Base-by-base conservation (phyloP, 495 filamentous ascomycete genomes). In the Xylaria acuta region DNA sequence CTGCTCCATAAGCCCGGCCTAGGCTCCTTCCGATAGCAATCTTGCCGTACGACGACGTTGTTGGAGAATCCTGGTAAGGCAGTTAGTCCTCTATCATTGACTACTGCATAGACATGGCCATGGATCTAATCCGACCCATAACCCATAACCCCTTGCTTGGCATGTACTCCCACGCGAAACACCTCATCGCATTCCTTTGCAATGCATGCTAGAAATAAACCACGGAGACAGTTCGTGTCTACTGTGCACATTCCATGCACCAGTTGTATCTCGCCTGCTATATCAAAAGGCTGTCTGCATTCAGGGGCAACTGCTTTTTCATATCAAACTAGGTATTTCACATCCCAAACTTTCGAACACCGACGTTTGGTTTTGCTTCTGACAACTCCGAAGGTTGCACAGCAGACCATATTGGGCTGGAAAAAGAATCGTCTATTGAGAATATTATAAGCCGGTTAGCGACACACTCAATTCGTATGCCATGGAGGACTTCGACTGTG, bases 401-500 rank as follows among this genome's bases (percentile, higher is more conserved):
- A 36, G 63, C 63, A 32, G 41, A n/a, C 41, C 16, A 12, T 32
- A 51, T 40, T 36, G 8, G 14, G 22, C 25, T 22, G n/a, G 43
- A 65, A 65, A 65, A 45, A 51, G 45, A 38, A 64, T 2, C 25
- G n/a, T 6, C 4, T 27, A 43, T 43, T 22, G 58, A 38, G 32
- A 43, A 27, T 9, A 43, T 12, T 43, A 43, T 3, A 38, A 7
- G 30, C 40, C 47, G 20, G 16, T 30, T 12, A 68, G 30, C 65
- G 38, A 41, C 47, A 16, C 30, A 45, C 40, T 32, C 14, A 6
- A 27, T 18, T 32, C 5, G 43, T 49, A 20, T 32, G 47, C 41
- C 5, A 85, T 86, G 83, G 83, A 85, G 62, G 75, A 79, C 30
- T 45, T 83, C 8, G 83, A 86, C 69, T 78, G 83, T 56, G 83